Evolutionary conservation across 345 rosid species (phyloP).

Genomic region (Eucalyptus pauciflora): DNA sequence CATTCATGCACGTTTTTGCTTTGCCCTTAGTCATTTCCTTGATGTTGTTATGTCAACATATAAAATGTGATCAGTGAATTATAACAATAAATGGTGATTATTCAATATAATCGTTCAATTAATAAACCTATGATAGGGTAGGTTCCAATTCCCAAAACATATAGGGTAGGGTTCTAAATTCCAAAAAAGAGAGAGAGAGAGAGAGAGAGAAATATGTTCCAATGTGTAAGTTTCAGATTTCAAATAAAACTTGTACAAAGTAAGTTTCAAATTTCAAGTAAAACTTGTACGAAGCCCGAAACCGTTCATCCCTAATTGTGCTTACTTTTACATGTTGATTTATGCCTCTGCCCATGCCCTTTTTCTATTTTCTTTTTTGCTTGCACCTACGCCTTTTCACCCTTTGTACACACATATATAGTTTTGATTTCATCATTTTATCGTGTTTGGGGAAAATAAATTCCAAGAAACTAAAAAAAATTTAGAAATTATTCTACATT

Average conservation of each 20-base stretch:
- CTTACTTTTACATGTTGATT: background rate
- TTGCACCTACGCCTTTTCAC: background rate
- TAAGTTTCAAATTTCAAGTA: too few species aligned
- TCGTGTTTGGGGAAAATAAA: background rate
- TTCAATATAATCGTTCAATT: background rate
- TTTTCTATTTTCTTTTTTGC: background rate
- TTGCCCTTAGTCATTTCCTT: background rate
- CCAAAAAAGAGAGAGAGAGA: too few species aligned
- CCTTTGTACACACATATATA: background rate
- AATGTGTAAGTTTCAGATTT: too few species aligned
- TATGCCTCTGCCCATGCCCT: background rate
- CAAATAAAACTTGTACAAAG: too few species aligned
- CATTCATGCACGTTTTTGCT: background rate
- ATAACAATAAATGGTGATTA: too few species aligned
- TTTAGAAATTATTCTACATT: background rate
- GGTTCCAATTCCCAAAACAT: too few species aligned
- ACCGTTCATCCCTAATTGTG: rapidly evolving
- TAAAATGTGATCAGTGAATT: too few species aligned
- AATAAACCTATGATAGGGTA: background rate
- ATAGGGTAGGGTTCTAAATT: too few species aligned
- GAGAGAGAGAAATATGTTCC: too few species aligned
- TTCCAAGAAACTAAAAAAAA: background rate
- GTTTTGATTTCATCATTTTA: too few species aligned
- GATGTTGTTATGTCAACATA: background rate
- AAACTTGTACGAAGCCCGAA: rapidly evolving